Base-by-base conservation (phyloP, 805 yeast genomes). In the Kodamaea lidongshanica region DNA sequence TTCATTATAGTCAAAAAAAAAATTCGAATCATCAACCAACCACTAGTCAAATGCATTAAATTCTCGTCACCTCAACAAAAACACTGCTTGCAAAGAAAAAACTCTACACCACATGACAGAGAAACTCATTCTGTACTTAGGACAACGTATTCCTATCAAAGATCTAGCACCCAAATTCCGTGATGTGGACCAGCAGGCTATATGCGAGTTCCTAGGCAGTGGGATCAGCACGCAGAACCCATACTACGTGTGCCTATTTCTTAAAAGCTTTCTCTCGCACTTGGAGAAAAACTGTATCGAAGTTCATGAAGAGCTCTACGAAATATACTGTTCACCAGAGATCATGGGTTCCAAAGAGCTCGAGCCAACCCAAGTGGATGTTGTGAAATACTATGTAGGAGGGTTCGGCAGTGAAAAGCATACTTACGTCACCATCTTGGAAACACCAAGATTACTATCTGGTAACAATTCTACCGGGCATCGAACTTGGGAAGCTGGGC, bases 401-500 rank as follows among this genome's bases (percentile, higher is more conserved):
- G 38, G 56, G 19, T 32, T 44, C 15, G 30, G 32, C 5, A 23
- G 21, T 1, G 32, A 35, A 48, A 51, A n/a, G 15, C 12, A 26
- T 4, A 42, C 35, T n/a, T 10, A 37, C 28, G 46, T 62, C 2
- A 41, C 42, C 5, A 70, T 80, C 3, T 56, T 55, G 35, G 92
- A 82, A 44, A 65, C 74, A 0, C 89, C 88, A 0, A 61, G 67
- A 32, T 38, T 81, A 30, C 72, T 82, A 9, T 71, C 83, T 20
- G 85, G 84, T 1, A 49, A 58, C n/a, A 94, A 94, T 4, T 79
- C 94, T 1, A 89, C 96, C 0, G 96, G 96, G 0, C 56, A 76
- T 32, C 61, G 96, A 23, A 89, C 96, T 1, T 88, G 96, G 97
- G 96, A 86, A 48, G 96, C 95, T 3, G 81, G 95, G 0, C 42